Base-by-base conservation (phyloP, 2,329 filamentous ascomycete species). In the Pseudonectria buxi region DNA sequence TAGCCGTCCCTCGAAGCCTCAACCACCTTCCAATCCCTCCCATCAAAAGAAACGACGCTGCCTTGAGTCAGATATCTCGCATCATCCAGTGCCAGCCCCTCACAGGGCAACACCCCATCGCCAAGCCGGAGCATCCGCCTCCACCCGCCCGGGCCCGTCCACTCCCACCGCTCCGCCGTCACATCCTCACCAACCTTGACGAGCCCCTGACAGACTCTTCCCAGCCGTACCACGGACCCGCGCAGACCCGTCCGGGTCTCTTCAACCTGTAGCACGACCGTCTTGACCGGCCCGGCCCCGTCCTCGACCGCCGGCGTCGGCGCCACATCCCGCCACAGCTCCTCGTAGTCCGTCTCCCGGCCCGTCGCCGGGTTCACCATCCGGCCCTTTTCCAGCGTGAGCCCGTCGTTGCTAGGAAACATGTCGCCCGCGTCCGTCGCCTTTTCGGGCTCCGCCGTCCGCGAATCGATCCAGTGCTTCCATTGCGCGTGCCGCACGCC, bases 391-490 rank as follows among this genome's bases (percentile, higher is more conserved):
- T 85, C 81, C 5, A 81, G 56, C 7, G 67, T 62, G 11, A 50
- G 53, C 25, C 60, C 59, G 49, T 65, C 53, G 4, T 56, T 41
- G 24, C 63, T 61, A 0, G 63, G 57, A 28, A 67, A 67, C 64
- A 78, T 77, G 46, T 74, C 66, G 1, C 77, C 78, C 30, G 75
- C 67, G 41, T 84, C 81, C 0, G 53, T 46, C 7, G 65, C 60
- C 1, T 49, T 47, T 10, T 67, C 60, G 3, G 63, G 53, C 3
- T 61, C 49, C 0, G 47, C 33, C 4, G 58, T 63, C 29, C 71
- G 70, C 11, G 69, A 75, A 53, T 81, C 74, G 25, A 83, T 62
- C 70, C 73, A 74, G 55, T 84, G 79, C 3, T 54, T 53, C 71
- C 78, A 83, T 0, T 51, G 57, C 0, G 65, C 63, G 46, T 63